Conservation (phyloP, 2,329 filamentous ascomycete genomes). For the Epicoccum nigrum region DNA sequence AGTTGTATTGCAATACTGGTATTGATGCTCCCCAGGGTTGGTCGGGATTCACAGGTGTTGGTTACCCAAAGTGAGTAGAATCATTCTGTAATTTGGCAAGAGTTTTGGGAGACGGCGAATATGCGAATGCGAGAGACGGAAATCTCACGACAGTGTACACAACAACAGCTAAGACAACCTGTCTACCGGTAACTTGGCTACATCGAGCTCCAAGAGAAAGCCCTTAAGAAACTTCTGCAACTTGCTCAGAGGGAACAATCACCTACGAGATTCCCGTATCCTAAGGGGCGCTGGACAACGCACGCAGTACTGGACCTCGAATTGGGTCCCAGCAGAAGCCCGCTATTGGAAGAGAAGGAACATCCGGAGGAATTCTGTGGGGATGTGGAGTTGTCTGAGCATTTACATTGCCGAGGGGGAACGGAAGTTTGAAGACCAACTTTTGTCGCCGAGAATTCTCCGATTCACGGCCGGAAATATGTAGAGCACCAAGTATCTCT, state of each 20-base stretch:
- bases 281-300: too few species aligned
- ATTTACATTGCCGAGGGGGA: constrained; percentile 35
- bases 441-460: constrained; percentile 31
- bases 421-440: constrained; percentile 31
- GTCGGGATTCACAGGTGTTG: constrained; percentile 89
- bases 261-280: too few species aligned
- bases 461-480: background rate
- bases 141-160: background rate
- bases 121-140: background rate
- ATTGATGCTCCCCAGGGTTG: constrained; percentile 62
- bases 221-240: too few species aligned
- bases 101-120: too few species aligned
- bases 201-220: too few species aligned
- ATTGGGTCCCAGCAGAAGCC: too few species aligned
- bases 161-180: background rate
- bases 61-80: constrained; percentile 77
- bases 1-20: background rate
- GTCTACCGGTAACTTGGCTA: background rate
- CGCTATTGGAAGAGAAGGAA: constrained; percentile 3
- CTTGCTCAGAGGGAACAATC: too few species aligned
- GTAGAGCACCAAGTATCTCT: too few species aligned
- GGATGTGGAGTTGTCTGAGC: constrained; percentile 15
- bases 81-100: background rate
- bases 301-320: too few species aligned
- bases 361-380: constrained; percentile 4